A percentile compares a stretch with the other conserved stretches of the same genome.
Conservation (phyloP, 1,139 yeast species). For the Scheffersomyces segobiensis region DNA sequence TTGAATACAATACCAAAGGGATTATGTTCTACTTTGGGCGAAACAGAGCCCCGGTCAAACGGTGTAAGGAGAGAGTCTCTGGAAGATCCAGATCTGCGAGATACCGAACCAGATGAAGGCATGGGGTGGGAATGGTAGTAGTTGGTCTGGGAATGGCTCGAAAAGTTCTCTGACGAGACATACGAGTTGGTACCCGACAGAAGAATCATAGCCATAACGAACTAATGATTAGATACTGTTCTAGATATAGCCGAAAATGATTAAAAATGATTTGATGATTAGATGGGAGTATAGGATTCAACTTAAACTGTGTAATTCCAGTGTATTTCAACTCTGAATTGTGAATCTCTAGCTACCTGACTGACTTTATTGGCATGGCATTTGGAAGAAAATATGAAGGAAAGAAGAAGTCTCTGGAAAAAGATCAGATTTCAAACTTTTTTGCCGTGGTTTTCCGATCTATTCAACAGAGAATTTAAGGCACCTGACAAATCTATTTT, state of each 20-base stretch:
- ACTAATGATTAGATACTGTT: constrained; percentile 8
- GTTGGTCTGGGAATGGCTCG: background rate
- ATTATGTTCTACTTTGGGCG: constrained; percentile 5
- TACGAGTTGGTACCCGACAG: background rate
- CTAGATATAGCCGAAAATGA: constrained; percentile 3
- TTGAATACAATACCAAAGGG: constrained; percentile 12
- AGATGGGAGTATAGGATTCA: background rate
- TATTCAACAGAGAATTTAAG: background rate
- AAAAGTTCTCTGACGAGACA: background rate
- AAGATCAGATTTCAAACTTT: background rate
- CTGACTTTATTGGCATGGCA: background rate
- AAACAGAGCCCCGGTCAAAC: background rate
- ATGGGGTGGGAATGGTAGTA: constrained; percentile 7
- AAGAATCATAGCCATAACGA: constrained; percentile 4
- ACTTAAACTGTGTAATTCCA: background rate
- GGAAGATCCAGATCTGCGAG: constrained; percentile 1
- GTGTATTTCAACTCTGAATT: background rate
- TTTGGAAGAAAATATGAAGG: background rate
- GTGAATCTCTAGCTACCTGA: background rate
- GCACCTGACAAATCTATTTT: background rate
- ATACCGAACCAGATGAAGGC: background rate
- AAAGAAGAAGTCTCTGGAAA: background rate
- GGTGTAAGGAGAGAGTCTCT: constrained; percentile 8
- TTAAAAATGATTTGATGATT: background rate
- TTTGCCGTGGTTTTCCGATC: background rate